phyloP scores from a whole-genome alignment of 2,329 filamentous ascomycete species.

The Xylariaceae sp. region DNA sequence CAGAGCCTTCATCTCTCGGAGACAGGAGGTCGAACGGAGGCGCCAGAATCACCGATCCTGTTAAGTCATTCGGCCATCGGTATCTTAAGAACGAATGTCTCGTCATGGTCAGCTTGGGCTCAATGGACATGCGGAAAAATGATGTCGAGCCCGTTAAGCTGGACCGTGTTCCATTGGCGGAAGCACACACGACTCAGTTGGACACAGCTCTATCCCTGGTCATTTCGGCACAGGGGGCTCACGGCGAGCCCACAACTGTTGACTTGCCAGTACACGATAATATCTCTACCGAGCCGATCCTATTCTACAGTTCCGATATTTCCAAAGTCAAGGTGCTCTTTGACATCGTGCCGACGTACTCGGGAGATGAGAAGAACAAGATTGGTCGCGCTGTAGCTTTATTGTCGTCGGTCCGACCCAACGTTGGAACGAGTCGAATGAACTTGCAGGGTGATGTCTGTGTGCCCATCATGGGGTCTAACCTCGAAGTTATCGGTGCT shows the following conservation, averaged over 20 bases:
- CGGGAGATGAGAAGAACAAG: slow-evolving; percentile 80
- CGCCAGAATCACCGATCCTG: slow-evolving; percentile 61
- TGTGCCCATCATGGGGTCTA: slow-evolving; percentile 81
- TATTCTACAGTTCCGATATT: slow-evolving; percentile 75
- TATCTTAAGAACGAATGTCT: slow-evolving; percentile 87
- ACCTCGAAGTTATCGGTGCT: slow-evolving; percentile 82
- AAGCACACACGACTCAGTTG: slow-evolving; percentile 87
- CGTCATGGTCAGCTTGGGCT: slow-evolving; percentile 86
- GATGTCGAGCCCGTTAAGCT: slow-evolving; percentile 70
- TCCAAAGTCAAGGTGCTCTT: slow-evolving; percentile 84
- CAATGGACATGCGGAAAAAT: slow-evolving; percentile 86
- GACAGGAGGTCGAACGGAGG: slow-evolving; percentile 50
- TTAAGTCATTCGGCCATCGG: slow-evolving; percentile 94
- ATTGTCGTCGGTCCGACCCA: slow-evolving; percentile 78
- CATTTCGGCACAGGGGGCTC: slow-evolving; percentile 77
- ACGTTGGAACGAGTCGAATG: slow-evolving; percentile 78
- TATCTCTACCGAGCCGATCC: slow-evolving; percentile 86
- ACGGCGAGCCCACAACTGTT: slow-evolving; percentile 81
- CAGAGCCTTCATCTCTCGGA: slow-evolving; percentile 56
- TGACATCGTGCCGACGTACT: slow-evolving; percentile 92
- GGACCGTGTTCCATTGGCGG: slow-evolving; percentile 78
- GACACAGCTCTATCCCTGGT: slow-evolving; percentile 92
- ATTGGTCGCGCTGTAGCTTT: slow-evolving; percentile 86
- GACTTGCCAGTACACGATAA: slow-evolving; percentile 93
- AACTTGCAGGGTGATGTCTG: slow-evolving; percentile 87